Conservation (phyloP, 352 stramenopile genomes). For the Nothophytophthora sp. region DNA sequence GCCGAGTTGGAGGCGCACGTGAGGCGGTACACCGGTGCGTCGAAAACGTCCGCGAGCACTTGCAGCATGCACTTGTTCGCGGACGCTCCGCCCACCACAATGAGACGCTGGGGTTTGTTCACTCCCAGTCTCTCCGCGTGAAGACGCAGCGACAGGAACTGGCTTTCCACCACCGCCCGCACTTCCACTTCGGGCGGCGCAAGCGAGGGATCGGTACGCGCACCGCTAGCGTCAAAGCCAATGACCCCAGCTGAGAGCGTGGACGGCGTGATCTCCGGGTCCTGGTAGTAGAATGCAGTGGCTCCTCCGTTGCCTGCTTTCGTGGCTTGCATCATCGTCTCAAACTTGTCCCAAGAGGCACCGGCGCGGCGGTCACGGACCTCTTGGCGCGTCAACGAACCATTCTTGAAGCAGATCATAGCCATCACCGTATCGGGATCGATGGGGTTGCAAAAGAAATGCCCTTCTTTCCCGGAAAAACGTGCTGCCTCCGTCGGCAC, state of each 20-base stretch:
- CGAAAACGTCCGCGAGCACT: slow-evolving; percentile 41
- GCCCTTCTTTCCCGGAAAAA: slow-evolving; percentile 46
- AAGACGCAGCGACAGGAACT: slow-evolving; percentile 43
- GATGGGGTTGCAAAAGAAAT: slow-evolving; percentile 69
- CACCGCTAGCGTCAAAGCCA: slow-evolving; percentile 26
- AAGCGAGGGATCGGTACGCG: not conserved
- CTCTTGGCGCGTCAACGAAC: slow-evolving; percentile 53
- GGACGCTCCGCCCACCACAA: slow-evolving; percentile 45
- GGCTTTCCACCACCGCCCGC: slow-evolving; percentile 46
- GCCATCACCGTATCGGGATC: slow-evolving; percentile 52
- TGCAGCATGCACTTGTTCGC: slow-evolving; percentile 40
- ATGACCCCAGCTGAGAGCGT: slow-evolving; percentile 29
- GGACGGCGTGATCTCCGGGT: slow-evolving; percentile 57
- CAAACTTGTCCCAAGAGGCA: slow-evolving; percentile 39
- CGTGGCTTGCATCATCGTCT: slow-evolving; percentile 21
- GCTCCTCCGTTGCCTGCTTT: slow-evolving; percentile 35
- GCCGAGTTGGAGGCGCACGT: slow-evolving; percentile 27
- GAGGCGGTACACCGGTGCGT: slow-evolving; percentile 35
- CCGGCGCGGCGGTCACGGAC: slow-evolving; percentile 29
- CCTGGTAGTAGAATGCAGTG: slow-evolving; percentile 46
- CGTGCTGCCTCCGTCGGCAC: slow-evolving; percentile 30
- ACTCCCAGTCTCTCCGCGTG: slow-evolving; percentile 43
- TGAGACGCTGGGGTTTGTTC: slow-evolving; percentile 27
- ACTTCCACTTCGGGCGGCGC: slow-evolving; percentile 17
- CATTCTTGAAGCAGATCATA: slow-evolving; percentile 84